These are phyloP conservation scores for Fusarium napiforme DNA, from an alignment of 2,329 filamentous ascomycete species.

Conservation along the genomic window DNA sequence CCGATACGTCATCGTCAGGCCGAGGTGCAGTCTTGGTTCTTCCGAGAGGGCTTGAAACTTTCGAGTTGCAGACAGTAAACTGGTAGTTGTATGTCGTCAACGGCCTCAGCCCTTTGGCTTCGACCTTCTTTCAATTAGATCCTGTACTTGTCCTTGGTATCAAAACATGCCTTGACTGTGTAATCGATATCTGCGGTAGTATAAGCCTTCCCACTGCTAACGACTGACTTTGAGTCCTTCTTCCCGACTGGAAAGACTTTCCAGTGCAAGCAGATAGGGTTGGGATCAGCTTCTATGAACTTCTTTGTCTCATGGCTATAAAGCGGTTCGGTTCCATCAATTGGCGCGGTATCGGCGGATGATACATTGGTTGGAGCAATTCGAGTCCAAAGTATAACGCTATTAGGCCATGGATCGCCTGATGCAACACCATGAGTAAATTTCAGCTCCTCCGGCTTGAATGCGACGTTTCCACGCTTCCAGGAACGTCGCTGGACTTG, in stretches of 20 bases:
- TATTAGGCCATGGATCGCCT: not conserved
- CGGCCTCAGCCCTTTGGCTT: not conserved
- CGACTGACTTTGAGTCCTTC: not conserved
- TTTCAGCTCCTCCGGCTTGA: not conserved
- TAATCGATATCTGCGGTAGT: not conserved
- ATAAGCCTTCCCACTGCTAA: not conserved
- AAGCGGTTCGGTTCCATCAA: not conserved
- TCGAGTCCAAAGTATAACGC: conserved; percentile 1
- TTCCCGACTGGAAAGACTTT: not conserved
- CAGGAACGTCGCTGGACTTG: not conserved
- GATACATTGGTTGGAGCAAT: not conserved
- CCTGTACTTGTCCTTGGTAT: rapidly evolving
- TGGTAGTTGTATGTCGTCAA: not conserved
- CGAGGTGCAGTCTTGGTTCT: not conserved
- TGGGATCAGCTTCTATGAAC: not conserved
- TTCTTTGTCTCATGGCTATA: conserved; percentile 7
- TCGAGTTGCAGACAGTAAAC: not conserved
- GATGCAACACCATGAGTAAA: conserved; percentile 2
- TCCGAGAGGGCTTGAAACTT: not conserved
- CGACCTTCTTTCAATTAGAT: not conserved
- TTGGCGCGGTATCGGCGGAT: not conserved
- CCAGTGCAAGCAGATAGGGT: not conserved
- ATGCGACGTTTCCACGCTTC: not conserved
- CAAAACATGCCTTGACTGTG: not conserved
- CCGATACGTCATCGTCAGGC: not conserved